A percentile compares a stretch with the other conserved stretches of the same genome.
Evolutionary conservation across 768 basidiomycete species (phyloP).

Genomic region (Austroboletus eburneus): DNA sequence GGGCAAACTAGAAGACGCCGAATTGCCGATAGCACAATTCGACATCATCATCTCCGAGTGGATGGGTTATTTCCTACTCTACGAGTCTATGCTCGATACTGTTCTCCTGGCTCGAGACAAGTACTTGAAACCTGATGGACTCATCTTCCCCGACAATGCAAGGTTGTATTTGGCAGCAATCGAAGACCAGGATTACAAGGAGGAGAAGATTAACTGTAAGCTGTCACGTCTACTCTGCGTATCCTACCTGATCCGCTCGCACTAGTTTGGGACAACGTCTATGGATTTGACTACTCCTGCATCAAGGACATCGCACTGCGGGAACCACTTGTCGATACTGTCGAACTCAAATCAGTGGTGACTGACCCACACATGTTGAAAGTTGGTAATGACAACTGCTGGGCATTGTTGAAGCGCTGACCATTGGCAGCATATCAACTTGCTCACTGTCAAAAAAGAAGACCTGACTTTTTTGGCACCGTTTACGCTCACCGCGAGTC

Average conservation of each 20-base stretch:
- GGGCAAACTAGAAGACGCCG: slow-evolving; percentile 93
- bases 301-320: slow-evolving; percentile 98
- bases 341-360: slow-evolving; percentile 92
- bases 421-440: slow-evolving; percentile 71
- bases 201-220: slow-evolving; percentile 97
- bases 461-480: slow-evolving; percentile 83
- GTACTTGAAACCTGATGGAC: slow-evolving; percentile 86
- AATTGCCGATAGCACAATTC: slow-evolving; percentile 84
- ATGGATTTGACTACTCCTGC: slow-evolving; percentile 98
- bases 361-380: slow-evolving; percentile 90
- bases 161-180: slow-evolving; percentile 93
- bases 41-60: slow-evolving; percentile 99
- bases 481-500: slow-evolving; percentile 76
- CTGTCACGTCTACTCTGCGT: not conserved
- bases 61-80: slow-evolving; percentile 99
- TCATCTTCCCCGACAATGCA: slow-evolving; percentile 95
- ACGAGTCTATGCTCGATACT: slow-evolving; percentile 99
- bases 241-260: slow-evolving; percentile 3
- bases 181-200: slow-evolving; percentile 99
- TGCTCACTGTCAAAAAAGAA: slow-evolving; percentile 90
- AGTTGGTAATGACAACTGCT: slow-evolving; percentile 38
- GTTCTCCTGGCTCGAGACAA: slow-evolving; percentile 95
- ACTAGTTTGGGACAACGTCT: slow-evolving; percentile 98
- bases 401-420: slow-evolving; percentile 1
- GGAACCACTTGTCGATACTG: slow-evolving; percentile 98